phyloP scores from a whole-genome alignment of 345 rosid species.

The Sisymbrium irio region DNA sequence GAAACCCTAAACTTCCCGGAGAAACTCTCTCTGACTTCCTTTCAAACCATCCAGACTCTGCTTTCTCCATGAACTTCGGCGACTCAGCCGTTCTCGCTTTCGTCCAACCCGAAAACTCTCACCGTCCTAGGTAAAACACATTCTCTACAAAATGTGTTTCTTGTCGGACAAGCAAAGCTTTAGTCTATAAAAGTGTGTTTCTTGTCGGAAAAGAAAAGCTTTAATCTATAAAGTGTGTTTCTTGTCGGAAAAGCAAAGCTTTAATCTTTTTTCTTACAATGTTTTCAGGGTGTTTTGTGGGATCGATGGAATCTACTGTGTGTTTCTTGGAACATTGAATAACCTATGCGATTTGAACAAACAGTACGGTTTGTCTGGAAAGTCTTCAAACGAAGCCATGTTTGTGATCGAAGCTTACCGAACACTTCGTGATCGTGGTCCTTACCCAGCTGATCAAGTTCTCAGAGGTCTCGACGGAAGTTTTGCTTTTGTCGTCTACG shows the following conservation, averaged over 20 bases:
- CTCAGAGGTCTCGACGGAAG: constrained; percentile 78
- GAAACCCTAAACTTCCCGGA: constrained; percentile 59
- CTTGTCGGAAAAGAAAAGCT: too few species aligned
- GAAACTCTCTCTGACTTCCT: constrained; percentile 66
- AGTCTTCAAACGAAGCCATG: constrained; percentile 72
- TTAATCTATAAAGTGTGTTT: too few species aligned
- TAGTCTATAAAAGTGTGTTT: too few species aligned
- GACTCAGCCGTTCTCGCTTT: constrained; percentile 69
- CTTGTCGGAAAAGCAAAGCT: neutral
- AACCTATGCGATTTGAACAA: constrained; percentile 55
- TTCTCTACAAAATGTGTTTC: neutral
- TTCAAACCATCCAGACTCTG: constrained; percentile 46
- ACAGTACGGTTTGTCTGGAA: constrained; percentile 71
- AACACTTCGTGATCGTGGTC: constrained; percentile 87
- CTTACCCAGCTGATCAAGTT: constrained; percentile 91
- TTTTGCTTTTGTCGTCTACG: constrained; percentile 85
- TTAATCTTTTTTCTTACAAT: too few species aligned
- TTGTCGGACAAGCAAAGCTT: neutral
- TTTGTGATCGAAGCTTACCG: constrained; percentile 76
- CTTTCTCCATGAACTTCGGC: constrained; percentile 70
- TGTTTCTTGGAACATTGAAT: constrained; percentile 71
- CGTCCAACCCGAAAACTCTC: constrained; percentile 38
- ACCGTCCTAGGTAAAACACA: constrained; percentile 19
- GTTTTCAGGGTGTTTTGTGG: constrained; percentile 88
- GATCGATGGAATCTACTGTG: constrained; percentile 68